These are phyloP conservation scores for Diaporthe sp. DNA, from an alignment of 2,329 filamentous ascomycete species.

Conservation along the genomic window DNA sequence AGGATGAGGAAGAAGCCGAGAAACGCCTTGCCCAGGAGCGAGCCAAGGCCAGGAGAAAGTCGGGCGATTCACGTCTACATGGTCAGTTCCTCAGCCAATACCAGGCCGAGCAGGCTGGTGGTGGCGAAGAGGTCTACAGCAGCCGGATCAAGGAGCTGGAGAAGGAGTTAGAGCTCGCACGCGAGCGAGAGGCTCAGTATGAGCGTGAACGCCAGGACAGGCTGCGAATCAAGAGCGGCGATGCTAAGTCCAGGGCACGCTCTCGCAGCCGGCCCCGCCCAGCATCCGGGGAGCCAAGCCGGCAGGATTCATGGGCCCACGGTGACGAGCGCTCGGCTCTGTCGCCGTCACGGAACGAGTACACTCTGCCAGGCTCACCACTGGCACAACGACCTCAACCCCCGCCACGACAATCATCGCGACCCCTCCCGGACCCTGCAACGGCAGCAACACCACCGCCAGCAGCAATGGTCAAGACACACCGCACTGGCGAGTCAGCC, in stretches of 20 bases:
- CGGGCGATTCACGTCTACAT: conserved; percentile 74
- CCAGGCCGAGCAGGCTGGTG: conserved; percentile 74
- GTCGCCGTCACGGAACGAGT: conserved; percentile 64
- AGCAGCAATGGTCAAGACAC: conserved; percentile 47
- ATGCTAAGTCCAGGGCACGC: conserved; percentile 52
- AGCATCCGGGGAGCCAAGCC: conserved; percentile 53
- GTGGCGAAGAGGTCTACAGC: conserved; percentile 63
- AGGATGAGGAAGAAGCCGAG: conserved; percentile 82
- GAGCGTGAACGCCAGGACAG: conserved; percentile 68
- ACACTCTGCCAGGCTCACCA: conserved; percentile 51
- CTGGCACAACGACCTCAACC: conserved; percentile 43
- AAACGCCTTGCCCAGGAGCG: conserved; percentile 76
- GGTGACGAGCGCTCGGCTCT: conserved; percentile 69
- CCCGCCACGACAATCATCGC: conserved; percentile 47
- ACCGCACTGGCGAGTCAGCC: conserved; percentile 47
- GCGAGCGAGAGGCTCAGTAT: conserved; percentile 74
- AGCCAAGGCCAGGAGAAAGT: conserved; percentile 67
- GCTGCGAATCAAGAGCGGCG: conserved; percentile 48
- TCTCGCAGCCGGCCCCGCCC: conserved; percentile 57
- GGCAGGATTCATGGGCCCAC: conserved; percentile 73
- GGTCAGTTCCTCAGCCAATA: conserved; percentile 92
- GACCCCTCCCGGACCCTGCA: conserved; percentile 57
- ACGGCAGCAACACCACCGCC: conserved; percentile 42
- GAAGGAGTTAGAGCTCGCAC: conserved; percentile 72
- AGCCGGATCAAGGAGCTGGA: conserved; percentile 85